Evolutionary conservation across 768 basidiomycete species (phyloP).

Genomic region (Trametes cinnabarina): DNA sequence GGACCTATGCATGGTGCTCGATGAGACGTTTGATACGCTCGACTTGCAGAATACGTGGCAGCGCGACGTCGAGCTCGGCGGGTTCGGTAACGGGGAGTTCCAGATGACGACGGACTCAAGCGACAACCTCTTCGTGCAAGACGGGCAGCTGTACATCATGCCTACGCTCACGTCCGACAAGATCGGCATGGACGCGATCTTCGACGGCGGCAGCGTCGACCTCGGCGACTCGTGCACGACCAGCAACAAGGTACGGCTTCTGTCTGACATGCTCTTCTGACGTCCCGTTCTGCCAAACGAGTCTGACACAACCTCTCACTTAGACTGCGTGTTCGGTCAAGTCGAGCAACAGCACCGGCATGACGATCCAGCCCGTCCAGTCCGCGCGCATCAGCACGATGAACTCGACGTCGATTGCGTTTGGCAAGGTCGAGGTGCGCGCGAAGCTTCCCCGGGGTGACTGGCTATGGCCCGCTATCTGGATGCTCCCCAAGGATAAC

Average conservation of each 20-base stretch:
- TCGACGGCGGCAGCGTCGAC: conserved; percentile 27
- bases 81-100: conserved; percentile 58
- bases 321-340: conserved; percentile 45
- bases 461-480: conserved; percentile 44
- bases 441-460: conserved; percentile 47
- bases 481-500: conserved; percentile 46
- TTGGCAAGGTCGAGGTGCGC: conserved; percentile 54
- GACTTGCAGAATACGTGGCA: conserved; percentile 45
- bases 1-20: conserved; percentile 44
- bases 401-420: conserved; percentile 46
- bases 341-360: conserved; percentile 28
- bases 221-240: conserved; percentile 22
- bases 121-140: conserved; percentile 44
- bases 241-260: conserved; percentile 10
- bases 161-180: conserved; percentile 56
- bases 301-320: conserved; percentile 16
- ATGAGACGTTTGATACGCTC: conserved; percentile 49
- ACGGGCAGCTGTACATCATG: conserved; percentile 56
- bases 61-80: conserved; percentile 51
- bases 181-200: conserved; percentile 39
- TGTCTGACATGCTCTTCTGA: neutral
- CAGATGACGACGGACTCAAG: conserved; percentile 47
- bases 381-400: conserved; percentile 54
- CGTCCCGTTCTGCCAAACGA: too few relatives aligned
- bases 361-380: conserved; percentile 52